A percentile compares a stretch with the other conserved stretches of the same genome.
These are phyloP conservation scores for Elongisporangium undulatum DNA, from an alignment of 352 stramenopile genomes.

Conservation along the genomic window DNA sequence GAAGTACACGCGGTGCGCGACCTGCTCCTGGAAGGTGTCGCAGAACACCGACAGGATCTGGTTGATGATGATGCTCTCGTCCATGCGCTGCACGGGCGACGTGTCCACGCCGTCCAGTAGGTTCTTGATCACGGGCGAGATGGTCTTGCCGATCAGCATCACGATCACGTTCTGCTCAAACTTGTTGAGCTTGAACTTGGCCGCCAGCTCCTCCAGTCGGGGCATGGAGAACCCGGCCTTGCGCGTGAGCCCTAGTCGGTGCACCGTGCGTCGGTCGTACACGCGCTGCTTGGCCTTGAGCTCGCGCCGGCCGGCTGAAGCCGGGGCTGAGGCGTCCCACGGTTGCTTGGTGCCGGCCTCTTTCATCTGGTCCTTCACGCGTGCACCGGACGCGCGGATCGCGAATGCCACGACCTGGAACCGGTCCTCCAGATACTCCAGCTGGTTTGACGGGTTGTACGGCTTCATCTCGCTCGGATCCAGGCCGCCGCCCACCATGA, in stretches of 20 bases:
- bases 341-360: constrained; percentile 81
- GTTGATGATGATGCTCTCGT: constrained; percentile 89
- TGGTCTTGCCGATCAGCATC: constrained; percentile 88
- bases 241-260: constrained; percentile 57
- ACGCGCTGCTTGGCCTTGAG: constrained; percentile 86
- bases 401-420: constrained; percentile 88
- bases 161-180: constrained; percentile 90
- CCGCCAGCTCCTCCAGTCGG: constrained; percentile 67
- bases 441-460: constrained; percentile 80
- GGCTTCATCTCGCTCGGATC: constrained; percentile 62
- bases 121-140: constrained; percentile 88
- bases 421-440: constrained; percentile 86
- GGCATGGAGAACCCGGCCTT: constrained; percentile 58
- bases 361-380: constrained; percentile 89
- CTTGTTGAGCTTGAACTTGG: constrained; percentile 79
- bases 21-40: constrained; percentile 86
- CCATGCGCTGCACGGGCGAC: constrained; percentile 83
- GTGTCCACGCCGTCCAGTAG: constrained; percentile 83
- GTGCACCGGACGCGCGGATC: constrained; percentile 75
- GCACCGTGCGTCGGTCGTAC: constrained; percentile 58
- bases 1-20: constrained; percentile 83
- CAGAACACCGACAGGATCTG: constrained; percentile 87
- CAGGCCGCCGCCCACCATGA: constrained; percentile 11
- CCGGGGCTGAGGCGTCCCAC: constrained; percentile 62
- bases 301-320: constrained; percentile 62